Base-by-base conservation (phyloP, 257 asterid genomes). In the Eustoma russellianum region DNA sequence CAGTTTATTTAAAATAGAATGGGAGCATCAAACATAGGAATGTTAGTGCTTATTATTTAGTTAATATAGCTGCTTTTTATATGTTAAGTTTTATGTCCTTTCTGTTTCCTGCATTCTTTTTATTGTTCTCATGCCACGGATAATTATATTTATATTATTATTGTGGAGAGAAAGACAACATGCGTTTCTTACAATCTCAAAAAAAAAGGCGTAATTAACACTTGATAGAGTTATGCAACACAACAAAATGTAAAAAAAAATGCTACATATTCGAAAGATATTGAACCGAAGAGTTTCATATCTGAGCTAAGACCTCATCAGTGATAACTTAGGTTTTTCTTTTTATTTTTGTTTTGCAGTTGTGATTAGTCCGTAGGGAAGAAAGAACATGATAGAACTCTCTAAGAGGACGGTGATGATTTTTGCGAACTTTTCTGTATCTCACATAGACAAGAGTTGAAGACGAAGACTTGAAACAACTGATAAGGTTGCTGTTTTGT, bases 401-500 rank as follows among this genome's bases (percentile, higher is more conserved):
- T 86, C 84, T 6, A 81, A 86, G 17, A 74, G 87, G 64, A 79
- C 86, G 95, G 74, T 81, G 61, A 76, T 67, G 63, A 75, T 9
- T 89, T 86, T 14, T 69, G 65, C 61, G 81, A 69, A 68, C 53
- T 41, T 1, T 55, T 86, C 61, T 65, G 83, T 73, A 75, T 77
- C 74, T 68, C 78, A 0, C 79, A 74, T 12, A 72, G 57, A 56
- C 47, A 65, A 0, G 77, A 83, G 15, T 71, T 69, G 41, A n/a
- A n/a, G n/a, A n/a, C n/a, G n/a, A n/a, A n/a, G n/a, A n/a, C n/a
- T n/a, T n/a, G n/a, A n/a, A n/a, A n/a, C n/a, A n/a, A n/a, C n/a
- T n/a, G n/a, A n/a, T n/a, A n/a, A n/a, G n/a, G n/a, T n/a, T n/a
- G n/a, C n/a, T n/a, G n/a, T n/a, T n/a, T n/a, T n/a, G n/a, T n/a